Conservation (phyloP, 768 basidiomycete species). For the Mycena maculata region DNA sequence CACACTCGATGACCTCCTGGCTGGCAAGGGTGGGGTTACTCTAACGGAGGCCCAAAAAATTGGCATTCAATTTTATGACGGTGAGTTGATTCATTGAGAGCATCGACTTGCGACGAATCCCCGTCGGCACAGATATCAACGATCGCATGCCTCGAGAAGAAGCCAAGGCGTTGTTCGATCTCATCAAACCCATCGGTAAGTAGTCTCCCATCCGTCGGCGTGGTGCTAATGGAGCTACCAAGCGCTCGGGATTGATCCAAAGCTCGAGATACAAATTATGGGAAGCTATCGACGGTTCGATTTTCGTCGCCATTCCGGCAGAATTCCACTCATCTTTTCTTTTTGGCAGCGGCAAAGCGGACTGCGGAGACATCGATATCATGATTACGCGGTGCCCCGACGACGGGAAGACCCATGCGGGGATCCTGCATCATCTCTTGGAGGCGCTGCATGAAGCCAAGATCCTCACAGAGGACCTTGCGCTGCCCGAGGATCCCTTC, state of each 20-base stretch:
- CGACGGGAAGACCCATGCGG: slow-evolving; percentile 82
- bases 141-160: slow-evolving; percentile 87
- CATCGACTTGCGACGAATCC: too few relatives aligned
- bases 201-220: too few relatives aligned
- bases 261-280: slow-evolving; percentile 87
- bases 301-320: background rate
- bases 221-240: background rate
- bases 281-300: slow-evolving; percentile 84
- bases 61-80: slow-evolving; percentile 77
- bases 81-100: slow-evolving; percentile 45
- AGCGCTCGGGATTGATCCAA: slow-evolving; percentile 80
- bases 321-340: background rate
- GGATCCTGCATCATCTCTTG: slow-evolving; percentile 75
- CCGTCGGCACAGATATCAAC: slow-evolving; percentile 61
- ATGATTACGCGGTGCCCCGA: slow-evolving; percentile 79
- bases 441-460: slow-evolving; percentile 62
- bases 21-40: slow-evolving; percentile 69
- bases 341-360: slow-evolving; percentile 73
- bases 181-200: slow-evolving; percentile 78
- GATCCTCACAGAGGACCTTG: slow-evolving; percentile 86
- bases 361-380: slow-evolving; percentile 94
- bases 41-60: slow-evolving; percentile 72
- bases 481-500: slow-evolving; percentile 72
- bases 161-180: slow-evolving; percentile 76
- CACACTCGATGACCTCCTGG: slow-evolving; percentile 78